Evolutionary conservation across 441 rosid species (phyloP), one percentile per base, ranked within the genome.

Genomic region (Manihot esculenta): DNA sequence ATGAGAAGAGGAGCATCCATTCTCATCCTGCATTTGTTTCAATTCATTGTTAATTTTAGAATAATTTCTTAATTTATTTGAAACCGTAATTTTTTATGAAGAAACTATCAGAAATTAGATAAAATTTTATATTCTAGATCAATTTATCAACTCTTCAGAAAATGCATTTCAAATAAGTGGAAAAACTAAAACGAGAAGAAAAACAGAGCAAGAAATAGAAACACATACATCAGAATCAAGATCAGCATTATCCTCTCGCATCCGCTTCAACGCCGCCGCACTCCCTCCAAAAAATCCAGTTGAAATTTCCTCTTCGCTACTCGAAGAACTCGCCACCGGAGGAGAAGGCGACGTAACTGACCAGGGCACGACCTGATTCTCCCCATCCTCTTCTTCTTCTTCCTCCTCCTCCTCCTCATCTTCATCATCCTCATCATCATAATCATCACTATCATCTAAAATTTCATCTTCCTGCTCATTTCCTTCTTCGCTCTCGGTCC

Each of bases 351-450:
- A 58, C 48, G 85, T 66, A 10, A 79, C 74, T 33, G 90, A 80
- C 90, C 84, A 88, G 0, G 98, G 97, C 38, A 94, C 97, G 69
- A 91, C 97, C 74, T 91, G 98, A 81, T 91, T 91, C 48, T 84
- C 87, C n/a, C 89, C 92, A 3, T 76, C 86, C 9, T 83, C 94
- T 26, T 85, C 93, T 1, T 85, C 93, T 1, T 66, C 83, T 5
- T 68, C 79, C 0, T 79, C 81, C 14, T 79, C 84, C 0, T 75
- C 87, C 0, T 81, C 82, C 0, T 49, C 80, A 0, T 69, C 81
- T 0, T 80, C 82, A 0, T 71, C 79, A 1, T 6, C 73, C 3
- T 68, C 70, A 3, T 64, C 57, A 5, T 27, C 10, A 23, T 61
- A 33, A 7, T 64, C 60, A 64, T 53, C 53, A 15, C 62, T 77